Conservation (phyloP, 768 basidiomycete species). For the Leccinum ochraceum region DNA sequence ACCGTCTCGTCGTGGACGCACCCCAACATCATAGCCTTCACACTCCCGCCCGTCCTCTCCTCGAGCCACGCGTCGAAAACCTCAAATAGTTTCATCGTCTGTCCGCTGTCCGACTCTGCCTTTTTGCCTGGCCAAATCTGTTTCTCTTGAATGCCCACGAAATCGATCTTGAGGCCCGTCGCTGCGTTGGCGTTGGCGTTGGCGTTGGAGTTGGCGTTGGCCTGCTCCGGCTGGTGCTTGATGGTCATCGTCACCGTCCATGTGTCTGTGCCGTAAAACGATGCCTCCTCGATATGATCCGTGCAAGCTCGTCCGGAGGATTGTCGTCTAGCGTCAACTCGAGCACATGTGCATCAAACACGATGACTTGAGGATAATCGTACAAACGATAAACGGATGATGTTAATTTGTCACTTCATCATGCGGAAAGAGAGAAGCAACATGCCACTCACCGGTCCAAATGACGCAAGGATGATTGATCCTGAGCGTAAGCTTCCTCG, state of each 20-base stretch:
- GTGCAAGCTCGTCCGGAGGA: conserved; percentile 70
- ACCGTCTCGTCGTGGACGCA: conserved; percentile 63
- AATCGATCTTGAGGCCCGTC: conserved; percentile 58
- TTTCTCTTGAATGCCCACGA: conserved; percentile 79
- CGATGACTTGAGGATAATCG: conserved; percentile 54
- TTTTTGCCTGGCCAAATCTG: conserved; percentile 82
- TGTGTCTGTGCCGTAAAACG: conserved; percentile 74
- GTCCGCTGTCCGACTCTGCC: conserved; percentile 46
- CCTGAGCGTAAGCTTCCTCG: too few relatives aligned
- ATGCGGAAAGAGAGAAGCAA: too few relatives aligned
- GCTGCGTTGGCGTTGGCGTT: background rate
- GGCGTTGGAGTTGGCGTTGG: background rate
- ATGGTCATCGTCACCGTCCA: conserved; percentile 77
- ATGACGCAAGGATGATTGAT: too few relatives aligned
- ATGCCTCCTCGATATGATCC: conserved; percentile 91
- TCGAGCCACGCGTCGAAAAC: conserved; percentile 76
- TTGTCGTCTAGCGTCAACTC: conserved; percentile 80
- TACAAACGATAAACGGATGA: too few relatives aligned
- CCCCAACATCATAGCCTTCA: conserved; percentile 69
- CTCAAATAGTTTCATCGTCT: conserved; percentile 74
- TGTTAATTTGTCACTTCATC: too few relatives aligned
- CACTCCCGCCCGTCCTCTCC: conserved; percentile 56
- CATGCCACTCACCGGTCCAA: too few relatives aligned
- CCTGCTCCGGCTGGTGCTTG: conserved; percentile 41
- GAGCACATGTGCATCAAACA: conserved; percentile 89